Evolutionary conservation across 805 yeast genomes (phyloP).

Genomic region (Lachancea nothofagi): DNA sequence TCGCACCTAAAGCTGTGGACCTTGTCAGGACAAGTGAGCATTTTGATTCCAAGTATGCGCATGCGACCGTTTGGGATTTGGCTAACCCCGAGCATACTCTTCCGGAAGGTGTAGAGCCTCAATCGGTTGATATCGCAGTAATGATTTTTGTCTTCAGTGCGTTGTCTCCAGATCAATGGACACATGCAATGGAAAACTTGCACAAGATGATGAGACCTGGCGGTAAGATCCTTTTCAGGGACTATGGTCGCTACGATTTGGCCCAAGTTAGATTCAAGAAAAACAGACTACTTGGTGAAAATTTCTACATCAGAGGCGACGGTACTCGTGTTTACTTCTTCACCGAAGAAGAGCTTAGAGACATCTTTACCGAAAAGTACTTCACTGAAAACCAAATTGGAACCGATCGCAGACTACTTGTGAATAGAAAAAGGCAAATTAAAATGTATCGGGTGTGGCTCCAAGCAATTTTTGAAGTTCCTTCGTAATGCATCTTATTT

Average conservation of each 20-base stretch:
- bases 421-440: constrained; percentile 83
- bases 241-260: constrained; percentile 91
- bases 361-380: constrained; percentile 56
- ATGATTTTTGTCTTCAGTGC: constrained; percentile 95
- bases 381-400: constrained; percentile 75
- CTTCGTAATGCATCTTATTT: constrained; percentile 12
- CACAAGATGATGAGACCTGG: constrained; percentile 81
- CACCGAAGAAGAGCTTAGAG: constrained; percentile 83
- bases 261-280: constrained; percentile 93
- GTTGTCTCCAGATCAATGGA: constrained; percentile 87
- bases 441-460: constrained; percentile 98
- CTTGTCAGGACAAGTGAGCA: constrained; percentile 61
- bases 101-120: constrained; percentile 80
- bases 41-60: constrained; percentile 57
- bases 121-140: constrained; percentile 86
- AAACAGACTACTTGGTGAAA: constrained; percentile 79
- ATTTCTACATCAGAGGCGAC: constrained; percentile 94
- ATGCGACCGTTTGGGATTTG: constrained; percentile 92
- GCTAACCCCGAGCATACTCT: constrained; percentile 65
- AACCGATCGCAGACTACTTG: constrained; percentile 84
- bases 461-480: constrained; percentile 75
- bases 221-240: constrained; percentile 82
- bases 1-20: constrained; percentile 83
- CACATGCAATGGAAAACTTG: constrained; percentile 66
- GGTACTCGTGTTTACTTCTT: constrained; percentile 97